A percentile compares a stretch with the other conserved stretches of the same genome.
Conservation (phyloP, 2,329 filamentous ascomycete species). For the Fusarium graminum region DNA sequence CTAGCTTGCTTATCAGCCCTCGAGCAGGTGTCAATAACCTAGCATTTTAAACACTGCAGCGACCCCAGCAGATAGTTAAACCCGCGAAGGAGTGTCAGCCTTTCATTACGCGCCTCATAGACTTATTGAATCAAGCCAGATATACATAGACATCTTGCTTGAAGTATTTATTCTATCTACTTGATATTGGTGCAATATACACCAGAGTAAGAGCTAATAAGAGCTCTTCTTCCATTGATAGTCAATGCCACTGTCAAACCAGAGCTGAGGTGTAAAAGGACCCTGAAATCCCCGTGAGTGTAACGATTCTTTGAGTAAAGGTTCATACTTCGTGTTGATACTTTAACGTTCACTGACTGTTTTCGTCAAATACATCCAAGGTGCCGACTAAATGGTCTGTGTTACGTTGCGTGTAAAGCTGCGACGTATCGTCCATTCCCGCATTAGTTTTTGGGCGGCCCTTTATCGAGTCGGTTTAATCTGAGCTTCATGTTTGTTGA, state of each 20-base stretch:
- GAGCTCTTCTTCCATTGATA: conserved; percentile 53
- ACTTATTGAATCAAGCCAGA: background rate
- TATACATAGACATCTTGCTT: background rate
- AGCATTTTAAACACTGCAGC: background rate
- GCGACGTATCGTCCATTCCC: conserved; percentile 28
- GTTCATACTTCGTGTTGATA: background rate
- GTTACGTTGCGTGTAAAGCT: background rate
- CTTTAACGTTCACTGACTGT: conserved; percentile 30
- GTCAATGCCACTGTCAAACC: conserved; percentile 61
- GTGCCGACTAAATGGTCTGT: conserved; percentile 4
- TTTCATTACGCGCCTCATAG: background rate
- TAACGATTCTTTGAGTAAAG: conserved; percentile 47
- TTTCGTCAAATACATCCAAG: conserved; percentile 42
- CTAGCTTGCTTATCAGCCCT: no score
- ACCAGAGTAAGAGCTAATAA: conserved; percentile 2
- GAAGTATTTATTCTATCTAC: background rate
- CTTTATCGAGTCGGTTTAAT: background rate
- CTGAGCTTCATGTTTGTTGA: background rate
- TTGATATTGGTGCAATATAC: background rate
- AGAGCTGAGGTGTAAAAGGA: conserved; percentile 61
- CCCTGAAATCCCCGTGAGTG: conserved; percentile 55
- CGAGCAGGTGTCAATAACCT: no score
- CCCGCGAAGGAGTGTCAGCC: no score
- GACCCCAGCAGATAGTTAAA: no score
- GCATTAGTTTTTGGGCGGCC: background rate